These are phyloP conservation scores for Citrus medica DNA, from an alignment of 345 rosid species.

Conservation along the genomic window DNA sequence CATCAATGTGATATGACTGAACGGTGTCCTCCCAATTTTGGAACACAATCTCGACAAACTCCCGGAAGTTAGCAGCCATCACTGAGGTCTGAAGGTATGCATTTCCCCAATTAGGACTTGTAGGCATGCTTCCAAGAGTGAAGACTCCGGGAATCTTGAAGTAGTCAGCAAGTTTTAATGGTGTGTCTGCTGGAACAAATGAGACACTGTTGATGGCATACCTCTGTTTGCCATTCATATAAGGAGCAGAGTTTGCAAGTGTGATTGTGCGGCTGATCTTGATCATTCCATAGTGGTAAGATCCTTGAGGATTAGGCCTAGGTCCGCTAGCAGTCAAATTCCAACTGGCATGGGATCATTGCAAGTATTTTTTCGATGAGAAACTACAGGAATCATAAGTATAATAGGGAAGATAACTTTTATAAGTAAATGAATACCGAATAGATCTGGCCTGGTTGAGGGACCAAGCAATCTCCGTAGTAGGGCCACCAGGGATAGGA, in stretches of 20 bases:
- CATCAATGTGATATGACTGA: conserved; percentile 87
- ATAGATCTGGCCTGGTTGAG: conserved; percentile 85
- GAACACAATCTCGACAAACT: conserved; percentile 79
- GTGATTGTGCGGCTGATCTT: conserved; percentile 67
- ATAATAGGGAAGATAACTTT: background rate
- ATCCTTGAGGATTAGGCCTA: conserved; percentile 97
- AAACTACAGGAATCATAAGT: background rate
- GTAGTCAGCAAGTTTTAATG: conserved; percentile 86
- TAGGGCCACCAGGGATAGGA: conserved; percentile 75
- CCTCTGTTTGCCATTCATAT: conserved; percentile 82
- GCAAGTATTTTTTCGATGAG: background rate
- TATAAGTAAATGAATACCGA: conserved; percentile 29
- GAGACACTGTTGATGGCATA: conserved; percentile 80
- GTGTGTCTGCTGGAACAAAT: conserved; percentile 68
- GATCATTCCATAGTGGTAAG: conserved; percentile 91
- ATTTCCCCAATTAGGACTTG: conserved; percentile 55
- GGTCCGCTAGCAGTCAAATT: conserved; percentile 96
- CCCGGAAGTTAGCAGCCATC: conserved; percentile 63
- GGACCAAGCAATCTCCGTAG: conserved; percentile 59
- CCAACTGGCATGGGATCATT: conserved; percentile 38
- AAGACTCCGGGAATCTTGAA: conserved; percentile 86
- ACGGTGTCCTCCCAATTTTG: conserved; percentile 74
- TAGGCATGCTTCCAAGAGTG: conserved; percentile 66
- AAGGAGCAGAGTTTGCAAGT: conserved; percentile 70
- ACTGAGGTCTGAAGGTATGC: conserved; percentile 75